Evolutionary conservation across 2,329 filamentous ascomycete species (phyloP), one percentile per base, ranked within the genome.

Genomic region (Apiospora rasikravindrae): DNA sequence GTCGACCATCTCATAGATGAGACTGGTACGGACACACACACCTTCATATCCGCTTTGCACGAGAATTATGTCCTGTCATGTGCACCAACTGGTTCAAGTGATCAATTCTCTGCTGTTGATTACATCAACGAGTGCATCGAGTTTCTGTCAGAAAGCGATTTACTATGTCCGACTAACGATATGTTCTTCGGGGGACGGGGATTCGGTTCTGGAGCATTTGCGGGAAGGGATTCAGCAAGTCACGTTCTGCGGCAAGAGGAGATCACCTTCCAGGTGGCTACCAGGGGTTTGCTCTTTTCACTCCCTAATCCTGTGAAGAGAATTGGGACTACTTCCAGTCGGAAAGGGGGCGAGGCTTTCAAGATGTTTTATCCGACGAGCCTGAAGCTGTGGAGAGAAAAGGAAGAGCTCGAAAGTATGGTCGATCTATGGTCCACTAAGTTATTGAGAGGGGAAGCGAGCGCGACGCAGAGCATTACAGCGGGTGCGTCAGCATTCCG

Each of bases 61-160:
- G 96, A 99, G 78, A 99, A 99, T 79, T 98, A 98, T 76, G 88
- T 92, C 1, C 86, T 95, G 0, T 98, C 96, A 0, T 98, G 96
- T 79, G 90, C 92, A 75, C 85, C 85, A 66, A 84, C 83, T 1
- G 83, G 84, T 0, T 84, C 84, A 0, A 81, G 82, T 73, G 88
- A 89, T 77, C 78, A 86, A 5, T 81, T 88, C 29, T 90, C 88
- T 0, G 92, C 95, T 1, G 87, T 95, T 42, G 94, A 96, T 77
- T 92, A 92, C 74, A 85, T 98, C 72, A 94, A 94, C 74, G 91
- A 89, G n/a, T 98, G 96, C 79, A 92, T 98, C 71, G 93, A 96
- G 71, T 89, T 91, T 40, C 86, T 99, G 0, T 98, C 96, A 0
- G 93, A 97, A 74, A 94, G 94, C 68, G 96, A 99, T 80, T 84